phyloP scores from a whole-genome alignment of 2,329 filamentous ascomycete genomes.

The Fusarium sp. region DNA sequence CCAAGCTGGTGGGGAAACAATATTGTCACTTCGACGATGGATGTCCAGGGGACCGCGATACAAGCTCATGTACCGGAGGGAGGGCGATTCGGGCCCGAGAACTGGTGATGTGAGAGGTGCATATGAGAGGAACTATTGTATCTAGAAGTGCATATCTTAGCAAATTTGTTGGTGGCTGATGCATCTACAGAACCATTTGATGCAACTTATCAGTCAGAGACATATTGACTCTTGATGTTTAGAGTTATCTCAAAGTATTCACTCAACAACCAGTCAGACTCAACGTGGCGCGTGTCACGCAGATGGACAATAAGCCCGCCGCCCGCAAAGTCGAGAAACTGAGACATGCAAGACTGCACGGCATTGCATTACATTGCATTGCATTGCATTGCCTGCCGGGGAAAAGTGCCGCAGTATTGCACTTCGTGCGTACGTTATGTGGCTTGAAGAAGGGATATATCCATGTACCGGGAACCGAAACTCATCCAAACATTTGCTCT shows the following conservation, averaged over 20 bases:
- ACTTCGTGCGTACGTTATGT: background rate
- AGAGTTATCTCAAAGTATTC: background rate
- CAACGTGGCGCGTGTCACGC: conserved; percentile 2
- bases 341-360: background rate
- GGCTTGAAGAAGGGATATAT: conserved; percentile 2
- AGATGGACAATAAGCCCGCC: conserved; percentile 13
- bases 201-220: background rate
- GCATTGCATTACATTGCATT: background rate
- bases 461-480: conserved; percentile 19
- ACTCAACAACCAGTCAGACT: background rate
- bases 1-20: conserved; percentile 77
- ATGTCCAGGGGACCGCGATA: conserved; percentile 68
- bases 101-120: conserved; percentile 54
- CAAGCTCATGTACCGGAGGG: conserved; percentile 62
- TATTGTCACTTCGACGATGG: conserved; percentile 68
- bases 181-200: background rate
- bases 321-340: background rate
- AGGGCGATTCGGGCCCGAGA: conserved; percentile 68
- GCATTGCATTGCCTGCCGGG: background rate
- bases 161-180: conserved; percentile 14
- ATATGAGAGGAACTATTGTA: background rate
- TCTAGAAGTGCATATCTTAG: background rate
- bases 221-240: background rate
- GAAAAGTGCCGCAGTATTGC: background rate
- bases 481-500: background rate